phyloP scores from a whole-genome alignment of 2,329 filamentous ascomycete genomes.

The Cladophialophora immunda region DNA sequence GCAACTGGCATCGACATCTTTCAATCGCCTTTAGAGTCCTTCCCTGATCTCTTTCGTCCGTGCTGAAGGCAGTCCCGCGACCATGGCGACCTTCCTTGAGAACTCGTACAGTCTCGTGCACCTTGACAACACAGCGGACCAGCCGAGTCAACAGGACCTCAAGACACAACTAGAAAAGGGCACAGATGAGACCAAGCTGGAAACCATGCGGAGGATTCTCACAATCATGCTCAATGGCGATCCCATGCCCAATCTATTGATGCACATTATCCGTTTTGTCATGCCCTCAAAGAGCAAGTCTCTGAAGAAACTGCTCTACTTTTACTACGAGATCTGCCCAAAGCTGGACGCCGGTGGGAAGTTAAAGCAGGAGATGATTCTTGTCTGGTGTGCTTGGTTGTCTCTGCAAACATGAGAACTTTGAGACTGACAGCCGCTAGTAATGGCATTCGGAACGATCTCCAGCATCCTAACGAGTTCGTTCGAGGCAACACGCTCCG shows the following conservation, averaged over 20 bases:
- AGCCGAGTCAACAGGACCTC: constrained; percentile 88
- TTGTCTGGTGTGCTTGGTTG: constrained; percentile 80
- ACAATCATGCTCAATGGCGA: constrained; percentile 99
- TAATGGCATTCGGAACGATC: constrained; percentile 96
- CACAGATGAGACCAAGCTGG: constrained; percentile 88
- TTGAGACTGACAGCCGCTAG: constrained; percentile 57
- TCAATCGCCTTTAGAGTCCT: not conserved
- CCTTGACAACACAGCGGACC: constrained; percentile 94
- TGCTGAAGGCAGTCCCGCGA: constrained; percentile 44
- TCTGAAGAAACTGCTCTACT: constrained; percentile 97
- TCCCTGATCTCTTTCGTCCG: not conserved
- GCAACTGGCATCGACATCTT: constrained; percentile 3
- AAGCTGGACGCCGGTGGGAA: constrained; percentile 93
- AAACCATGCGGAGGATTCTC: constrained; percentile 90
- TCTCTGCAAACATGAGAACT: not conserved
- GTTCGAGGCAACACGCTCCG: constrained; percentile 97
- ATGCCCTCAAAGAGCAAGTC: constrained; percentile 98
- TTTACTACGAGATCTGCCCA: constrained; percentile 94
- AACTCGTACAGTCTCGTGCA: constrained; percentile 96
- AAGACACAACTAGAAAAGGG: constrained; percentile 94
- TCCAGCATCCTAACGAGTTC: constrained; percentile 98
- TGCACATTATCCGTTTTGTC: constrained; percentile 99
- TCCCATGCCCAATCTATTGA: constrained; percentile 91
- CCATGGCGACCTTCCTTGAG: constrained; percentile 94
- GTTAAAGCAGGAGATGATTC: constrained; percentile 99